phyloP scores from a whole-genome alignment of 139 green algal species.

The Tetradesmus obliquus region DNA sequence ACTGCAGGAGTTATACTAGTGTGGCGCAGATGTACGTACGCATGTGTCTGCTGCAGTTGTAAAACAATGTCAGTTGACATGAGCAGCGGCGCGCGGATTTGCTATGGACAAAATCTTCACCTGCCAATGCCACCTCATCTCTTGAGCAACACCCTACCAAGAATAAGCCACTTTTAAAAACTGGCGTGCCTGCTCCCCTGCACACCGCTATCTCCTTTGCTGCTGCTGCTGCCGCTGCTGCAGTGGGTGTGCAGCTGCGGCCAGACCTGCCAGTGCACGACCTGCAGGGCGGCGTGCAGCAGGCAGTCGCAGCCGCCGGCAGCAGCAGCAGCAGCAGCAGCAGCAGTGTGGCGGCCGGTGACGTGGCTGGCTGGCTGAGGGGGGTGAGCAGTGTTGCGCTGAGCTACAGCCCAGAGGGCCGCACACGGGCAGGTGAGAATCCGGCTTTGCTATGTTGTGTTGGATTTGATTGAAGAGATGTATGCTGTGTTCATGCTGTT shows the following conservation, averaged over 20 bases:
- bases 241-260: slow-evolving; percentile 40
- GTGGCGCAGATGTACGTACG: too few species aligned
- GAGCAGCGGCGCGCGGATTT: too few species aligned
- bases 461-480: too few species aligned
- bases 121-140: too few species aligned
- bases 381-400: slow-evolving; percentile 9
- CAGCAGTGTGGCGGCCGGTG: background rate
- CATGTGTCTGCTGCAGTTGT: too few species aligned
- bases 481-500: background rate
- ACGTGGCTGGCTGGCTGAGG: slow-evolving; percentile 7
- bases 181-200: too few species aligned
- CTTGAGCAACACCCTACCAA: too few species aligned
- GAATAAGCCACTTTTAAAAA: too few species aligned
- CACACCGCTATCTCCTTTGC: background rate
- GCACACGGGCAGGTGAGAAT: slow-evolving; percentile 16
- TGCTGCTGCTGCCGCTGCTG: slow-evolving; percentile 2
- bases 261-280: slow-evolving; percentile 21
- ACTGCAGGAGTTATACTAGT: too few species aligned
- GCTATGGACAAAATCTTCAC: too few species aligned
- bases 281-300: background rate
- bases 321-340: slow-evolving; percentile 15
- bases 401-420: slow-evolving; percentile 32
- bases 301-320: background rate
- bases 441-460: too few species aligned
- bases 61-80: too few species aligned